Conservation (phyloP, 2,329 filamentous ascomycete genomes). For the Diaporthe citriasiana region DNA sequence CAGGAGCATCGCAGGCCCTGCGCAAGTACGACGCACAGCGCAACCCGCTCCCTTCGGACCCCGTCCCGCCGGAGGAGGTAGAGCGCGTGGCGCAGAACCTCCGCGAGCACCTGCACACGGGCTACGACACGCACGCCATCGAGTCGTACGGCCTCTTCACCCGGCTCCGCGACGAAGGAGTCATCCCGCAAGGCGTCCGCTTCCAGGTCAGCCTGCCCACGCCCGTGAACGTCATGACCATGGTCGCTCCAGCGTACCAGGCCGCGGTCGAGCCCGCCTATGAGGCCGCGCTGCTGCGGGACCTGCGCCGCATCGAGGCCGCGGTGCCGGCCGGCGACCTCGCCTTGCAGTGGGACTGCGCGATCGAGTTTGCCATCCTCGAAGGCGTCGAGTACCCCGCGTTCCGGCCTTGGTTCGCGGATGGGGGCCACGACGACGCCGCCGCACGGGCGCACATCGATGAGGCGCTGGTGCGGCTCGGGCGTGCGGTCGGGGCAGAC, state of each 20-base stretch:
- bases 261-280: slow-evolving; percentile 13
- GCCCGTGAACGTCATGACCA: not conserved
- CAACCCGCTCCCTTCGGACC: not conserved
- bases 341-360: slow-evolving; percentile 25
- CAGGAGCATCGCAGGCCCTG: slow-evolving; percentile 10
- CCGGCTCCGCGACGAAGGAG: slow-evolving; percentile 16
- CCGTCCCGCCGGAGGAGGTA: not conserved
- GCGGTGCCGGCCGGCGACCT: slow-evolving; percentile 16
- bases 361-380: slow-evolving; percentile 8
- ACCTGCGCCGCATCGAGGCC: slow-evolving; percentile 22
- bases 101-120: not conserved
- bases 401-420: not conserved
- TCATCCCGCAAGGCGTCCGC: slow-evolving; percentile 1
- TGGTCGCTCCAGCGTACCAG: not conserved
- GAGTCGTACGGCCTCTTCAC: slow-evolving; percentile 15
- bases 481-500: not conserved
- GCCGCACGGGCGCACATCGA: not conserved
- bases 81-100: not conserved
- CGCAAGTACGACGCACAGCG: slow-evolving; percentile 11
- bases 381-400: not conserved
- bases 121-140: slow-evolving; percentile 18
- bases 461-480: slow-evolving; percentile 6
- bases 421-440: not conserved
- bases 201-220: slow-evolving; percentile 32
- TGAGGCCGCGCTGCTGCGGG: slow-evolving; percentile 8